Evolutionary conservation across 2,329 filamentous ascomycete genomes (phyloP), one percentile per base, ranked within the genome.

Genomic region (Sphaceloma murrayae): DNA sequence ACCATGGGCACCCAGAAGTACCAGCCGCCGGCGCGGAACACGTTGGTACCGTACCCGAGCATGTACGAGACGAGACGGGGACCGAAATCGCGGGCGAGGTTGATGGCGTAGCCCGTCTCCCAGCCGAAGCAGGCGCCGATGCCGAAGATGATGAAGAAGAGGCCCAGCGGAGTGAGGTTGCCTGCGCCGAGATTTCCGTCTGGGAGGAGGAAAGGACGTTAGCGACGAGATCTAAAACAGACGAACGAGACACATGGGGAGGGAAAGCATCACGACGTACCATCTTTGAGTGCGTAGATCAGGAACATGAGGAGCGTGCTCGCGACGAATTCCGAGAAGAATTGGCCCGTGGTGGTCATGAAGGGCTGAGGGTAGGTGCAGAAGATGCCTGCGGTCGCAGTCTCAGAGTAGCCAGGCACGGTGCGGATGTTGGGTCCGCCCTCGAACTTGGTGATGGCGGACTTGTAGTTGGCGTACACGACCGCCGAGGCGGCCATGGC

Each of bases 261-360:
- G 21, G 18, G 19, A 14, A 45, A n/a, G n/a, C n/a, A n/a, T n/a
- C n/a, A n/a, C n/a, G n/a, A n/a, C 10, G 54, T 58, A 49, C 68
- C 67, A 46, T 77, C 75, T 40, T 75, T 76, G 31, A 85, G 62
- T 0, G 79, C 78, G 53, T 81, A 85, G 43, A 85, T 80, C 50
- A 77, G 68, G 54, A 84, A 82, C 67, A 82, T 78, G 16, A 84
- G 65, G 11, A 85, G 70, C 0, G 75, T 65, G 47, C 73, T 78
- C 22, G 79, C 76, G 39, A 85, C 63, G 49, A 83, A 80, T 52
- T 85, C 80, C 32, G 75, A 80, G 56, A 84, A 81, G 61, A 84
- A 81, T 58, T 80, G 77, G n/a, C 72, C 73, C 0, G 75, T 73
- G 32, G 71, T 73, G 1, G 75, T 77, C 67, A 85, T 68, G 58